These are phyloP conservation scores for Euphorbia pulcherrima DNA, from an alignment of 345 rosid genomes.

Conservation along the genomic window DNA sequence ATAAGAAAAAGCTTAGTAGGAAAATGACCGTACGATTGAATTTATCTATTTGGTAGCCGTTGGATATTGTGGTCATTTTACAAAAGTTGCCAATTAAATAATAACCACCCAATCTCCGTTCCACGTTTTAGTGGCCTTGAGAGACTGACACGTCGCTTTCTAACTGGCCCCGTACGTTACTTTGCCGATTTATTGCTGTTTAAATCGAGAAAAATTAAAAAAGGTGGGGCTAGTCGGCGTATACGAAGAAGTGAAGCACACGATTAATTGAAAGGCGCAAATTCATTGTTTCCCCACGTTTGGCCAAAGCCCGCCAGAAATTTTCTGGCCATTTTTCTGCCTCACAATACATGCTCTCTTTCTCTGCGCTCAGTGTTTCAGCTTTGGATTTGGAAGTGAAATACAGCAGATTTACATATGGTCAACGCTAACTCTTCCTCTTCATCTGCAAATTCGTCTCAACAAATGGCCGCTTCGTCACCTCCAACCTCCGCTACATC, in stretches of 20 bases:
- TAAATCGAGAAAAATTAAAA: no score
- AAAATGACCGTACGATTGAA: not conserved
- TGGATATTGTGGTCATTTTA: not conserved
- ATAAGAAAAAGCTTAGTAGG: no score
- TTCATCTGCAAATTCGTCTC: conserved; percentile 29
- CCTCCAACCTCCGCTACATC: conserved; percentile 27
- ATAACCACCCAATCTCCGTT: conserved; percentile 1
- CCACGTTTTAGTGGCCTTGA: conserved; percentile 20
- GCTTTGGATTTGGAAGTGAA: not conserved
- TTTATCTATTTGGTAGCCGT: not conserved
- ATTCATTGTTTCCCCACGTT: conserved; percentile 16
- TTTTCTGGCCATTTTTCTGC: not conserved
- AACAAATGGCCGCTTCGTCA: conserved; percentile 29
- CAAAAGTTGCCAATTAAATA: not conserved
- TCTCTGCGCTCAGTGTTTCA: not conserved
- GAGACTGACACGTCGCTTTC: conserved; percentile 18
- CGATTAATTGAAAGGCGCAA: conserved; percentile 47
- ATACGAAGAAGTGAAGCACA: conserved; percentile 15
- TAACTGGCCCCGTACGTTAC: conserved; percentile 1
- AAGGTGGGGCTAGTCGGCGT: conserved; percentile 34
- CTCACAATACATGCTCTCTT: not conserved
- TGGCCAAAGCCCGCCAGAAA: conserved; percentile 34
- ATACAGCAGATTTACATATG: not conserved
- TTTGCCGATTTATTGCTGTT: conserved; percentile 5
- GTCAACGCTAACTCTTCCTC: conserved; percentile 30